A percentile compares a stretch with the other conserved stretches of the same genome.
Conservation (phyloP, 2,329 filamentous ascomycete genomes). For the Aspergillus novofumigatus region DNA sequence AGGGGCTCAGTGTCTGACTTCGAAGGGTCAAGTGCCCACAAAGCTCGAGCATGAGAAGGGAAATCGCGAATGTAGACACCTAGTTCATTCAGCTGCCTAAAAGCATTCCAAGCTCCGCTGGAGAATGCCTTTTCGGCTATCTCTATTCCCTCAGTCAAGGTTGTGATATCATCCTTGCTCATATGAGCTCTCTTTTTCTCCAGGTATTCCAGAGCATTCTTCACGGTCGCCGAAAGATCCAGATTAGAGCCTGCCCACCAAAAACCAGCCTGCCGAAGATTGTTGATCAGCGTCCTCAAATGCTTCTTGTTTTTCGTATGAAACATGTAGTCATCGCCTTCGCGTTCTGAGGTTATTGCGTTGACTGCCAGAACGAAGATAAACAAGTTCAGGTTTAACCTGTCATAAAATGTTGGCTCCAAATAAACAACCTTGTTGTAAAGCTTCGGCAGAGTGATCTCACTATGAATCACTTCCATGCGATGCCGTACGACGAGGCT, state of each 20-base stretch:
- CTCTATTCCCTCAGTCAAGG: constrained; percentile 62
- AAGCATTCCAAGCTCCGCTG: constrained; percentile 62
- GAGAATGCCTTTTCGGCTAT: constrained; percentile 57
- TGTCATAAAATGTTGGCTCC: constrained; percentile 80
- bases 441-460: constrained; percentile 66
- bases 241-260: constrained; percentile 74
- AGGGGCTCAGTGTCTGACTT: constrained; percentile 42
- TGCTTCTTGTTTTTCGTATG: constrained; percentile 67
- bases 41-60: constrained; percentile 54
- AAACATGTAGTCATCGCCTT: constrained; percentile 84
- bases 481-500: constrained; percentile 77
- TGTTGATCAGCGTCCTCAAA: constrained; percentile 66
- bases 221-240: constrained; percentile 61
- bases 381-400: constrained; percentile 77
- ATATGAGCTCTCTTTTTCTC: constrained; percentile 58
- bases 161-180: constrained; percentile 54
- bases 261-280: constrained; percentile 78
- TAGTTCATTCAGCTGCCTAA: constrained; percentile 70
- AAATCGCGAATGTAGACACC: constrained; percentile 68
- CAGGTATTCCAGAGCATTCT: constrained; percentile 66
- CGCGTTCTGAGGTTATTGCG: constrained; percentile 79
- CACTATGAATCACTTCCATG: constrained; percentile 62
- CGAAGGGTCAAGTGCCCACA: constrained; percentile 63
- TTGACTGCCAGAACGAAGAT: constrained; percentile 81
- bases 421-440: constrained; percentile 68